phyloP scores from a whole-genome alignment of 805 yeast species.

The Candida xyloterini region DNA sequence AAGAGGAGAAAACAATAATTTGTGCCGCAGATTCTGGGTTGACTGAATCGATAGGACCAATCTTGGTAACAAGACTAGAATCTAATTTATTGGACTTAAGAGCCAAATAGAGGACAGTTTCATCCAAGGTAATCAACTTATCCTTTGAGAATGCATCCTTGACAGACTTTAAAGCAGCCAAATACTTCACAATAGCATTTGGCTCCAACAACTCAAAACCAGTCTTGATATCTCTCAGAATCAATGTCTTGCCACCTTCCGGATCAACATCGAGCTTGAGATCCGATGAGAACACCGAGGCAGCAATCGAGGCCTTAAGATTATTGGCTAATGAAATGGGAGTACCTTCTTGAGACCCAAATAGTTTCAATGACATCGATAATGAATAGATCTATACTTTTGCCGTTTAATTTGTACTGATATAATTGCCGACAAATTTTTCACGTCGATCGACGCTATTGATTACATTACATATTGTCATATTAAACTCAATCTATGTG shows the following conservation, averaged over 20 bases:
- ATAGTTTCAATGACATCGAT: slow-evolving; percentile 30
- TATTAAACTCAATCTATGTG: slow-evolving; percentile 2
- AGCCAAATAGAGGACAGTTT: slow-evolving; percentile 41
- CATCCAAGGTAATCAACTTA: slow-evolving; percentile 40
- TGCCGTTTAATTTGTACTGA: not conserved
- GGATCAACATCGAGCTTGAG: slow-evolving; percentile 26
- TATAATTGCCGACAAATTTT: slow-evolving; percentile 6
- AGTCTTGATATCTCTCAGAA: slow-evolving; percentile 34
- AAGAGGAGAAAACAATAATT: slow-evolving; percentile 56
- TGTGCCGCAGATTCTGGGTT: slow-evolving; percentile 45
- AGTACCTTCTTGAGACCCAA: slow-evolving; percentile 31
- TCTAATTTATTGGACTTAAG: slow-evolving; percentile 36
- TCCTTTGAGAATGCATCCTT: slow-evolving; percentile 17
- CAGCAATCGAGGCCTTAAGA: slow-evolving; percentile 44
- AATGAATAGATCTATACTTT: not conserved
- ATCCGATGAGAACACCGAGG: slow-evolving; percentile 31
- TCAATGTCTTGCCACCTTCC: slow-evolving; percentile 20
- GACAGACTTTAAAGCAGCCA: slow-evolving; percentile 35
- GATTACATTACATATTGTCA: not conserved
- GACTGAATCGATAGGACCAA: slow-evolving; percentile 21
- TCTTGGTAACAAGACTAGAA: slow-evolving; percentile 6
- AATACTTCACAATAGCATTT: slow-evolving; percentile 66
- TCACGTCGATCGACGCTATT: slow-evolving; percentile 9
- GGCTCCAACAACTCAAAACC: slow-evolving; percentile 56
- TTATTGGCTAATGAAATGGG: slow-evolving; percentile 36